A percentile compares a stretch with the other conserved stretches of the same genome.
Evolutionary conservation across 225 moss, liverwort and hornwort species (phyloP).

Genomic region (Climacium dendroides): DNA sequence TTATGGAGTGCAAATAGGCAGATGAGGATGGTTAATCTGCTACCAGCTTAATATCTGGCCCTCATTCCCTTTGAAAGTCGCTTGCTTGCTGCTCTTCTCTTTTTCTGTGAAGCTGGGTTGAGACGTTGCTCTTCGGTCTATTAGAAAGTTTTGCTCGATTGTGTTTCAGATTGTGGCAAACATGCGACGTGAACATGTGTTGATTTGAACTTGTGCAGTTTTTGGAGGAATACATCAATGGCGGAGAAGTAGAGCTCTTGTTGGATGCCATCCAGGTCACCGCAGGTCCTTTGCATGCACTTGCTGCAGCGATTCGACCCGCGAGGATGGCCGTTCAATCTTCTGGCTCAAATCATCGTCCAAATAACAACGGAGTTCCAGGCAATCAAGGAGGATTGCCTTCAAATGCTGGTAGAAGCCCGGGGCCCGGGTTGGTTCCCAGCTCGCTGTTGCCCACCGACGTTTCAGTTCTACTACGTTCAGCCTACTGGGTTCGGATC

Average conservation of each 20-base stretch:
- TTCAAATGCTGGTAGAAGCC: slow-evolving; percentile 60
- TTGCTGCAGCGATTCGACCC: slow-evolving; percentile 79
- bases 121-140: slow-evolving; percentile 15
- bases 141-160: not conserved
- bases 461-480: slow-evolving; percentile 77
- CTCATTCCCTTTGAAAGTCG: slow-evolving; percentile 35
- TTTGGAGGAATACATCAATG: slow-evolving; percentile 96
- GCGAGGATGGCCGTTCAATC: slow-evolving; percentile 64
- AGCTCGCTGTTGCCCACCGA: slow-evolving; percentile 90
- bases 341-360: slow-evolving; percentile 20
- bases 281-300: slow-evolving; percentile 85
- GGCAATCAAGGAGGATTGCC: slow-evolving; percentile 47
- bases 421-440: slow-evolving; percentile 67
- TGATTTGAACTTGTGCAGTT: slow-evolving; percentile 51
- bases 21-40: slow-evolving; percentile 42
- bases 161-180: not conserved
- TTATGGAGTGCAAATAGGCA: slow-evolving; percentile 34
- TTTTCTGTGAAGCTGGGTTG: slow-evolving; percentile 20
- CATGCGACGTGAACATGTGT: slow-evolving; percentile 2
- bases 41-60: slow-evolving; percentile 22
- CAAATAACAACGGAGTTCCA: slow-evolving; percentile 19
- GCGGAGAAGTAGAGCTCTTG: slow-evolving; percentile 93
- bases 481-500: slow-evolving; percentile 90
- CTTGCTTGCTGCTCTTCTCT: slow-evolving; percentile 23
- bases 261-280: slow-evolving; percentile 77